Base-by-base conservation (phyloP, 2,329 filamentous ascomycete genomes). In the Botrytis porri region DNA sequence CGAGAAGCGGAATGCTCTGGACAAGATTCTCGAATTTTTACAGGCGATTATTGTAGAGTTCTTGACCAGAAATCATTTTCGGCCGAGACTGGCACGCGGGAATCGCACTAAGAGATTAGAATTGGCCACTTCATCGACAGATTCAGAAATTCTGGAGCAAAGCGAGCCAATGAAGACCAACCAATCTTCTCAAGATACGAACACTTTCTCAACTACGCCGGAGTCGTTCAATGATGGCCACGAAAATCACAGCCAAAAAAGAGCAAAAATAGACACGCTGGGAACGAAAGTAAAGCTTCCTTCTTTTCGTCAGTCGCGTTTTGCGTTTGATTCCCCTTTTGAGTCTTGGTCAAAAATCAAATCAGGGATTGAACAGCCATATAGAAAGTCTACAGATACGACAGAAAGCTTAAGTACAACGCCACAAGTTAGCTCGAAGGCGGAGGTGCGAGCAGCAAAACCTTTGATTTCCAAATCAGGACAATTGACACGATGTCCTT, bases 41-140 rank as follows among this genome's bases (percentile, higher is more conserved):
- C 86, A 86, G 67, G 89, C 89, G 0, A 88, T 95, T 79, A 85
- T 93, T 39, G 87, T 86, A 66, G 89, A 94, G 74, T 98, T 97
- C 82, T 83, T 98, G 10, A 89, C 88, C 72, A 89, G 90, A 41
- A 87, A 96, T 77, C 86, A 92, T 75, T 91, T 95, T 77, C 75
- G 75, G 29, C 79, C 80, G 8, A 79, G 73, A 65, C 29, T 70
- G 29, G 37, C 29, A 20, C 69, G 67, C 2, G 66, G 63, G 0
- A 69, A 60, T 65, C 45, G 48, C 20, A 37, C 39, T 5, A 41
- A 57, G 61, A 32, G 37, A 37, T 10, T 4, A 12, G 20, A n/a
- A 20, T 14, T 37, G 5, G 29, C 32, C 5, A 20, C 14, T 41
- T 37, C 61, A 37, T 35, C 32, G 12, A 29, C 14, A n/a, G 4